Percentiles rank a stretch among this genome's conserved stretches.
These are phyloP conservation scores for Tylopilus vinaceipallidus DNA, from an alignment of 768 basidiomycete genomes.

Conservation along the genomic window DNA sequence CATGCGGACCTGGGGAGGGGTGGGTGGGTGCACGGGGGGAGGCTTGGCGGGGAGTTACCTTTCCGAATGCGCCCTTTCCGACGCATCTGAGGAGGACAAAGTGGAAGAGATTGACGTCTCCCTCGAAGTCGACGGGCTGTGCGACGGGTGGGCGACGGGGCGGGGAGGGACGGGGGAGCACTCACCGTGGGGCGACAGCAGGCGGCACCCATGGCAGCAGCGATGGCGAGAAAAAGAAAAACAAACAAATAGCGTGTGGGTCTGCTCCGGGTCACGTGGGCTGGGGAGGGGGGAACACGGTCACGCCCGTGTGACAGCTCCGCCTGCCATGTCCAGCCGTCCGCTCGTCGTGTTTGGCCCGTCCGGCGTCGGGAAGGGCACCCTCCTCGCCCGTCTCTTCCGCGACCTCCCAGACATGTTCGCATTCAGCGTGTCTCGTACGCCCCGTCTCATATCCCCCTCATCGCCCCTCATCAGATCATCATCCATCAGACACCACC, in stretches of 20 bases:
- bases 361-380: conserved; percentile 93
- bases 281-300: background rate
- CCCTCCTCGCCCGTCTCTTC: conserved; percentile 81
- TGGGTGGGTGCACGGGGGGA: conserved; percentile 10
- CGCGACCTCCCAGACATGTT: conserved; percentile 79
- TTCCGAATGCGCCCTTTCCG: conserved; percentile 99
- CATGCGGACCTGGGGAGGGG: conserved; percentile 79
- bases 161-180: background rate
- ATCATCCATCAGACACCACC: conserved; percentile 72
- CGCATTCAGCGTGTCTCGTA: conserved; percentile 93
- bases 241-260: background rate
- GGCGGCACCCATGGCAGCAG: conserved; percentile 61
- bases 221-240: conserved; percentile 11
- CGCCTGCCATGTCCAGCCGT: conserved; percentile 9
- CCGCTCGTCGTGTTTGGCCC: conserved; percentile 90
- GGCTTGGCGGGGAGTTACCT: conserved; percentile 49
- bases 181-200: conserved; percentile 82
- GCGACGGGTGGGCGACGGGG: conserved; percentile 1
- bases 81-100: conserved; percentile 93
- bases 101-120: conserved; percentile 95
- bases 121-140: conserved; percentile 93
- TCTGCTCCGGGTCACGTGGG: conserved; percentile 17
- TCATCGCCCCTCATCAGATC: background rate
- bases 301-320: background rate
- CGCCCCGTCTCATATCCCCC: conserved; percentile 21